Percentiles rank a stretch among this genome's conserved stretches.
phyloP scores from a whole-genome alignment of 495 filamentous ascomycete genomes.

The Aspergillus avenaceus region DNA sequence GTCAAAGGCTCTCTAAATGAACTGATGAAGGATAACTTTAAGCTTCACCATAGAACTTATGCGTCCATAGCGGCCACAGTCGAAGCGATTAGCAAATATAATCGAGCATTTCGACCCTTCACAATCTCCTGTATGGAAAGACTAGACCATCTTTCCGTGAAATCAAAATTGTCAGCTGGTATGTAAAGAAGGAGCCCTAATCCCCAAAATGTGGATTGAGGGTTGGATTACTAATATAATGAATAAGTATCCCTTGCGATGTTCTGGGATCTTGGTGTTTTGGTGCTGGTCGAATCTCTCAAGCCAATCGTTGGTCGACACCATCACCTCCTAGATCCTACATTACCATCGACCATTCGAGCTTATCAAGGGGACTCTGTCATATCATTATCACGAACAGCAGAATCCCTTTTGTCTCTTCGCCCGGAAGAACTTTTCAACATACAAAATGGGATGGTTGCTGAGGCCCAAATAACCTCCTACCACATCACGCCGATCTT shows the following conservation, averaged over 20 bases:
- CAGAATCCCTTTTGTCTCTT: not conserved
- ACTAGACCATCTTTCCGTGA: conserved; percentile 11
- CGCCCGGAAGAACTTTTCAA: conserved; percentile 14
- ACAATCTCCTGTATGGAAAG: conserved; percentile 8
- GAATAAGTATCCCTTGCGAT: conserved; percentile 17
- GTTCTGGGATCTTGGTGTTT: conserved; percentile 18
- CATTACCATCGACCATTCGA: not conserved
- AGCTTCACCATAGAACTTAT: not conserved
- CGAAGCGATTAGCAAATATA: not conserved
- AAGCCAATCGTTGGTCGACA: not conserved
- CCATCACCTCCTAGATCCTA: not conserved
- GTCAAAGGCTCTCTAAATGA: conserved; percentile 3
- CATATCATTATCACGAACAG: not conserved
- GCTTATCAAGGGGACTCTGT: not conserved
- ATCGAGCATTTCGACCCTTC: conserved; percentile 13
- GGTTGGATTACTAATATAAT: too few relatives aligned
- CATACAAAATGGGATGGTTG: conserved; percentile 15
- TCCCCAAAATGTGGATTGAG: too few relatives aligned
- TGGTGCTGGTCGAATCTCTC: conserved; percentile 12
- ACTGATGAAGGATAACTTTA: not conserved
- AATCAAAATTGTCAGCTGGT: conserved; percentile 17
- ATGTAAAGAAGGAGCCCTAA: too few relatives aligned
- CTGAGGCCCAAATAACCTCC: not conserved
- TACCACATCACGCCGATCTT: conserved; percentile 21
- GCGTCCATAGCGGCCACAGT: not conserved